Evolutionary conservation across 345 rosid genomes (phyloP).

Genomic region (Hibiscus syriacus): DNA sequence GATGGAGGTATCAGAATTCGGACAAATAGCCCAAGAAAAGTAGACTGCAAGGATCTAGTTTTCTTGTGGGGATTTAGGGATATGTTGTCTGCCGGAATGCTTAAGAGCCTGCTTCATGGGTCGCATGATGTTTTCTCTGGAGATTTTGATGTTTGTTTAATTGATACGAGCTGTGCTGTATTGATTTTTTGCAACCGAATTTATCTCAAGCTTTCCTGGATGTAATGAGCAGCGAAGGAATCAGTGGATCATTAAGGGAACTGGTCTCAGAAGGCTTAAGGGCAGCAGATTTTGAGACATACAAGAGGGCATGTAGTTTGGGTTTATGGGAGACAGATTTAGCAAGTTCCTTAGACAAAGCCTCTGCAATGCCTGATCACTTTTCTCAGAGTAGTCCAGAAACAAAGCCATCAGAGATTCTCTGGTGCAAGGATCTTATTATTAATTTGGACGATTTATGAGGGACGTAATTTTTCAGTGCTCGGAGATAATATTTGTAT

Average conservation of each 20-base stretch:
- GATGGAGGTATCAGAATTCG: constrained; percentile 49
- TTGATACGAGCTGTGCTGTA: constrained; percentile 70
- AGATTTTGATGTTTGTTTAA: constrained; percentile 49
- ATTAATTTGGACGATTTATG: constrained; percentile 67
- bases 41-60: constrained; percentile 53
- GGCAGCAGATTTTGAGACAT: constrained; percentile 47
- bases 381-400: constrained; percentile 19
- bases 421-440: constrained; percentile 41
- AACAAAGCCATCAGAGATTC: constrained; percentile 31
- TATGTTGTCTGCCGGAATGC: constrained; percentile 41
- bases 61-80: constrained; percentile 71
- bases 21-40: constrained; percentile 46
- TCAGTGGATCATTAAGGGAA: constrained; percentile 43
- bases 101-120: constrained; percentile 54
- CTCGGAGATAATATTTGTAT: background rate
- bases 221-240: constrained; percentile 33
- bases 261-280: constrained; percentile 63
- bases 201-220: constrained; percentile 36
- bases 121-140: constrained; percentile 37
- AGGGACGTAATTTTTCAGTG: constrained; percentile 6
- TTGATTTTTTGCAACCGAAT: constrained; percentile 55
- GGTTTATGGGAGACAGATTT: constrained; percentile 61
- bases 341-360: constrained; percentile 55
- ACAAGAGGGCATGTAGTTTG: constrained; percentile 51
- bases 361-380: constrained; percentile 25